A percentile compares a stretch with the other conserved stretches of the same genome.
Evolutionary conservation across 2,329 filamentous ascomycete genomes (phyloP).

Genomic region (Aspergillus pseudoviridinutans): DNA sequence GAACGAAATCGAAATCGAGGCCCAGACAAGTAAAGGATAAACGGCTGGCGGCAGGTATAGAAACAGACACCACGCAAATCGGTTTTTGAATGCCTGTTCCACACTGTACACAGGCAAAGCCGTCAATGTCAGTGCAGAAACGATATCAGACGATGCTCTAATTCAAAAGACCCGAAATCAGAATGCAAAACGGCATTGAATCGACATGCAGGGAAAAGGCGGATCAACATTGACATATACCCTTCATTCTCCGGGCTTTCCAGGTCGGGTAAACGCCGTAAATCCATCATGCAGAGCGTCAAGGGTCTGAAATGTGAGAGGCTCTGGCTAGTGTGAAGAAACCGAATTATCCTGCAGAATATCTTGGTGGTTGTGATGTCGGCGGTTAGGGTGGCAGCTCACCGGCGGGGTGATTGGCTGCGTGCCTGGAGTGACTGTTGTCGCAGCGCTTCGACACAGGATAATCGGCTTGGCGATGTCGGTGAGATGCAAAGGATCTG

Average conservation of each 20-base stretch:
- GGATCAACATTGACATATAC: conserved; percentile 6
- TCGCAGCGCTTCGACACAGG: conserved; percentile 13
- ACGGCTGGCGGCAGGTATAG: not conserved
- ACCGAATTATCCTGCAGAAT: conserved; percentile 12
- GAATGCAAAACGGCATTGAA: not conserved
- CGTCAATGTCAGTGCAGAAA: not conserved
- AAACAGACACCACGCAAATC: not conserved
- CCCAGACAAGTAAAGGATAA: not conserved
- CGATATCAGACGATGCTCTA: not conserved
- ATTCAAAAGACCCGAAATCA: not conserved
- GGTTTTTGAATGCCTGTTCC: not conserved
- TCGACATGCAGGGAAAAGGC: not conserved
- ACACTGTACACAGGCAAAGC: not conserved
- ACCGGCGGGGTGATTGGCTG: conserved; percentile 19
- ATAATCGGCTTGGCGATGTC: not conserved
- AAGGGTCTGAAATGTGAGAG: conserved; percentile 22
- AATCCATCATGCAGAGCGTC: conserved; percentile 9
- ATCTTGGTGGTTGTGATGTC: conserved; percentile 11
- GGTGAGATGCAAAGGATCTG: not conserved
- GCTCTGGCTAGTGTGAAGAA: conserved; percentile 18
- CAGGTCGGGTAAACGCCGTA: conserved; percentile 1
- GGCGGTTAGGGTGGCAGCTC: conserved; percentile 26
- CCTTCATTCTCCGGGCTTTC: conserved; percentile 4
- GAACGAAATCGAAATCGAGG: not conserved
- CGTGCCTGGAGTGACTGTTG: conserved; percentile 9